These are phyloP conservation scores for Penstemon barbatus DNA, from an alignment of 257 asterid genomes.

Conservation along the genomic window DNA sequence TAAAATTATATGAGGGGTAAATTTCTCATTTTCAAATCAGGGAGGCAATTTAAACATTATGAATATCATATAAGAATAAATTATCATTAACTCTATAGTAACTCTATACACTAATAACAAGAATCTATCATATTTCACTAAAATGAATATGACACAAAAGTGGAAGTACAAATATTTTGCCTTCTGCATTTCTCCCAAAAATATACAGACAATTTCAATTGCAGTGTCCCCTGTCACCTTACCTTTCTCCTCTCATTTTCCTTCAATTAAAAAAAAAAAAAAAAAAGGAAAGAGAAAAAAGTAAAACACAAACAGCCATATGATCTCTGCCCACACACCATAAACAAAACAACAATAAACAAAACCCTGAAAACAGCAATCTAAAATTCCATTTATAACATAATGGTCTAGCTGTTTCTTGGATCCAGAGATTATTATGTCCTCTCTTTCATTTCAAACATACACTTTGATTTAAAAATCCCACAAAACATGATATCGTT, in stretches of 20 bases:
- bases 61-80: too few relatives aligned
- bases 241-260: not conserved
- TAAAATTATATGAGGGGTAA: too few relatives aligned
- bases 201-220: not conserved
- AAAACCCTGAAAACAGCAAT: conserved; percentile 17
- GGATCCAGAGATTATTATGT: conserved; percentile 32
- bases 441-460: conserved; percentile 8
- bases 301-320: conserved; percentile 15
- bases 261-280: not conserved
- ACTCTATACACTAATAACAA: too few relatives aligned
- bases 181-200: too few relatives aligned
- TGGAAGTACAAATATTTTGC: too few relatives aligned
- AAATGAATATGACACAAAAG: too few relatives aligned
- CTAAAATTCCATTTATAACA: conserved; percentile 19
- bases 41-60: too few relatives aligned
- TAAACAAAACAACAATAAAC: not conserved
- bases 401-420: conserved; percentile 30
- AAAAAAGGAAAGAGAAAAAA: too few relatives aligned
- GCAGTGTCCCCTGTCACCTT: conserved; percentile 4
- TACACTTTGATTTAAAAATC: conserved; percentile 5
- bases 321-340: conserved; percentile 9
- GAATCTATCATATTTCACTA: too few relatives aligned
- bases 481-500: conserved; percentile 31
- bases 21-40: too few relatives aligned
- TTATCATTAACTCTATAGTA: too few relatives aligned